phyloP scores from a whole-genome alignment of 2,329 filamentous ascomycete species.

The Colletotrichum liriopes region DNA sequence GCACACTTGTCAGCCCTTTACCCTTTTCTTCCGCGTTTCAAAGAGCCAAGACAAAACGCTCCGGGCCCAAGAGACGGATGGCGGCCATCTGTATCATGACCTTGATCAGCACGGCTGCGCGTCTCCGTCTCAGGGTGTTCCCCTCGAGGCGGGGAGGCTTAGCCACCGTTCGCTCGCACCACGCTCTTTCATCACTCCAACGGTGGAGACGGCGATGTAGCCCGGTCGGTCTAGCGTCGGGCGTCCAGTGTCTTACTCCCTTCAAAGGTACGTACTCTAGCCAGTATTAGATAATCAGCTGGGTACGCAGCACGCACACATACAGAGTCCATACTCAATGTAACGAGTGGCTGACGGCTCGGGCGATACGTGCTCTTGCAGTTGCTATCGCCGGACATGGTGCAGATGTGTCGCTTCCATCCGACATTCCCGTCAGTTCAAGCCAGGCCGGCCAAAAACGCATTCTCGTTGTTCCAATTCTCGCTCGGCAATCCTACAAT shows the following conservation, averaged over 20 bases:
- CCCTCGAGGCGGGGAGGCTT: slow-evolving; percentile 31
- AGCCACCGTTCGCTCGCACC: slow-evolving; percentile 13
- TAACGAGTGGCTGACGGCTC: slow-evolving; percentile 13
- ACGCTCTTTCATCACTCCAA: slow-evolving; percentile 19
- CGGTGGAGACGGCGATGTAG: slow-evolving; percentile 9
- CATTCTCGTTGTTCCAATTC: background rate
- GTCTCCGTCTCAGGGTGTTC: slow-evolving; percentile 31
- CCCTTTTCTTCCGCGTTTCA: slow-evolving; percentile 34
- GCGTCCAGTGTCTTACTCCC: slow-evolving; percentile 32
- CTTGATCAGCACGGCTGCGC: slow-evolving; percentile 25
- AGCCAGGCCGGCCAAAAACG: no score
- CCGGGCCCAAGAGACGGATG: slow-evolving; percentile 27
- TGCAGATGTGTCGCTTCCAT: background rate
- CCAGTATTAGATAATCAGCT: background rate
- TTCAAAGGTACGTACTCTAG: background rate
- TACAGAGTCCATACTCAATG: background rate
- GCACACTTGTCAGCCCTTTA: slow-evolving; percentile 17
- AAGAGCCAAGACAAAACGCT: slow-evolving; percentile 41
- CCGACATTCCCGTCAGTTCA: background rate
- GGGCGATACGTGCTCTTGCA: background rate
- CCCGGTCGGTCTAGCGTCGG: slow-evolving; percentile 22
- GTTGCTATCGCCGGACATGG: slow-evolving; percentile 12
- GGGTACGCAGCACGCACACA: no score
- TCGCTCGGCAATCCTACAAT: background rate
- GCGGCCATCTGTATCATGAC: slow-evolving; percentile 21